Percentiles rank a stretch among this genome's conserved stretches.
These are phyloP conservation scores for Phoenix roebelenii DNA, from an alignment of 176 grass and related monocot genomes.

Conservation along the genomic window DNA sequence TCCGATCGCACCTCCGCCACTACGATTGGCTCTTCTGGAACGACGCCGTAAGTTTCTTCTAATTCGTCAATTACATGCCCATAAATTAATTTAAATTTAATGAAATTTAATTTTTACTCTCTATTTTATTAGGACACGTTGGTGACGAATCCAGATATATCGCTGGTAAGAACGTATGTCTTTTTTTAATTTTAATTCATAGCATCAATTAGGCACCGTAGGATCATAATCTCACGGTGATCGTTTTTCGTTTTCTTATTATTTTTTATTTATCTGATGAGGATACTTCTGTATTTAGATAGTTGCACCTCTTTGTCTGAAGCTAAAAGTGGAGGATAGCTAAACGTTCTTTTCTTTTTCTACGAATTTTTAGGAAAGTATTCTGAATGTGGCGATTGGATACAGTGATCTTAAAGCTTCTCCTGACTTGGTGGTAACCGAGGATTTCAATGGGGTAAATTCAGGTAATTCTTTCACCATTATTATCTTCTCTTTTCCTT, in stretches of 20 bases:
- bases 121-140: slow-evolving; percentile 55
- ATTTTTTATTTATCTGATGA: neutral
- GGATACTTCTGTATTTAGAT: no score
- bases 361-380: neutral
- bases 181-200: no score
- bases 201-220: no score
- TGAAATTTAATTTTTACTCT: no score
- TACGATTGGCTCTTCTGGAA: slow-evolving; percentile 52
- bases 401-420: slow-evolving; percentile 33
- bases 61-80: no score
- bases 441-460: slow-evolving; percentile 76
- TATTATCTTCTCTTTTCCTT: neutral
- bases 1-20: slow-evolving; percentile 20
- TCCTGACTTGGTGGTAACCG: slow-evolving; percentile 61
- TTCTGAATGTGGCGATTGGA: slow-evolving; percentile 33
- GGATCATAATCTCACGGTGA: no score
- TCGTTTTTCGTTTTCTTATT: neutral
- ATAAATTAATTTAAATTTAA: no score
- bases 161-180: slow-evolving; percentile 33
- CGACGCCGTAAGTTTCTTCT: slow-evolving; percentile 21
- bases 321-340: no score
- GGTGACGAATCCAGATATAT: slow-evolving; percentile 47
- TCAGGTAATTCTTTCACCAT: slow-evolving; percentile 31
- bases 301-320: no score
- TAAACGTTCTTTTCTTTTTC: no score